Conservation (phyloP, 495 filamentous ascomycete genomes). For the Podospora sp. region DNA sequence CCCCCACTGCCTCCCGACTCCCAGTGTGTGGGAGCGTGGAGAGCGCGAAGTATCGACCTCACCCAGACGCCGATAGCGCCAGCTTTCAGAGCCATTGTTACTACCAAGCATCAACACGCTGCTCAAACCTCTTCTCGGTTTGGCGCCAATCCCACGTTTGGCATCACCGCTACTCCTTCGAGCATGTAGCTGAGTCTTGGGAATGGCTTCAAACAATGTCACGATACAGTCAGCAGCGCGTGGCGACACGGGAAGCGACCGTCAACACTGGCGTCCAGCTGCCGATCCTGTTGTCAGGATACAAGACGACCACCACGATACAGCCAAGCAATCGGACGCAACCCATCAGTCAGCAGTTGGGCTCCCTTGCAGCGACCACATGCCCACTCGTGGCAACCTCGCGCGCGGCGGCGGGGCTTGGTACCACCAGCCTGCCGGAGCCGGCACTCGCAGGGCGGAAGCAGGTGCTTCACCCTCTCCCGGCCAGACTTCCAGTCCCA, state of each 20-base stretch:
- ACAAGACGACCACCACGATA: not conserved
- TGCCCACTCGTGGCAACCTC: not conserved
- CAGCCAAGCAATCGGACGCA: not conserved
- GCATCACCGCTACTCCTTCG: conserved; percentile 10
- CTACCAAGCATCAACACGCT: too few relatives aligned
- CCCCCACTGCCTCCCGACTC: not conserved
- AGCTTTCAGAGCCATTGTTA: not conserved
- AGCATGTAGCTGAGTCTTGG: not conserved
- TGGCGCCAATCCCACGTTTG: not conserved
- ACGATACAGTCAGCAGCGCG: not conserved
- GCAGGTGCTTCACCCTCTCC: not conserved
- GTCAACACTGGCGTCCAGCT: not conserved
- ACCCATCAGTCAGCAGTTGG: conserved; percentile 10
- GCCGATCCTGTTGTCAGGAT: not conserved
- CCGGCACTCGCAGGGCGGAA: conserved; percentile 3
- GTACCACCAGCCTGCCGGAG: conserved; percentile 9
- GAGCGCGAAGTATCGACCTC: not conserved
- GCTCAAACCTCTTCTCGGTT: not conserved
- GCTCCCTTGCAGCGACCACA: conserved; percentile 3
- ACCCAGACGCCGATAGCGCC: not conserved
- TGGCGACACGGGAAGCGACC: not conserved
- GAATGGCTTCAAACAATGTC: not conserved
- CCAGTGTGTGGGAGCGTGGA: not conserved
- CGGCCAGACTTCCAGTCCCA: not conserved
- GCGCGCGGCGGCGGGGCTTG: not conserved